Conservation (phyloP, 2,329 filamentous ascomycete species). For the Leptographium flavum region DNA sequence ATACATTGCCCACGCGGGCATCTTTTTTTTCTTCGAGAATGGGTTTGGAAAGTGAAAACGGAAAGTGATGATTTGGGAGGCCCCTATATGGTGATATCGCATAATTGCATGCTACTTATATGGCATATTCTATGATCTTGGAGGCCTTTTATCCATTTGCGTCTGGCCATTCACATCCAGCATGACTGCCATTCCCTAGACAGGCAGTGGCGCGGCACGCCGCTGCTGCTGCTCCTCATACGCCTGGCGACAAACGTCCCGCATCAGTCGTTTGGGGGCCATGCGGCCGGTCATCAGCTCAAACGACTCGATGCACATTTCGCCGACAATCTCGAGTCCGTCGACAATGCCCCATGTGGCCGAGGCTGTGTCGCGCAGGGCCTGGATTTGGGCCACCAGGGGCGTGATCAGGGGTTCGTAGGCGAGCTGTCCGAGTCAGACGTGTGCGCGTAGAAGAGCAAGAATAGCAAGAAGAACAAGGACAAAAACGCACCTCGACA, state of each 20-base stretch:
- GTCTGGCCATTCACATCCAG: neutral
- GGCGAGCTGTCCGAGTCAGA: too few relatives aligned
- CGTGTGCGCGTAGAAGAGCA: neutral
- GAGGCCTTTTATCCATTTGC: too few relatives aligned
- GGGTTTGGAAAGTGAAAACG: too few relatives aligned
- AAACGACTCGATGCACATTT: conserved; percentile 65
- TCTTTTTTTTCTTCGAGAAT: too few relatives aligned
- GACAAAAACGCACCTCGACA: conserved; percentile 33
- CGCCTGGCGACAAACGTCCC: conserved; percentile 34
- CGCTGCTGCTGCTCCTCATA: conserved; percentile 23
- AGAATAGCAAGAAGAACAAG: conserved; percentile 1
- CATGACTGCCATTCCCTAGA: neutral
- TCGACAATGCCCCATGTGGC: conserved; percentile 58
- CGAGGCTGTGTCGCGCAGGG: conserved; percentile 29
- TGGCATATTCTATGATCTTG: too few relatives aligned
- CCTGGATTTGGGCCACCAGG: conserved; percentile 50
- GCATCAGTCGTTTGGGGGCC: conserved; percentile 56
- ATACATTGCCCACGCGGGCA: too few relatives aligned
- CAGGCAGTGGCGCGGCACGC: neutral
- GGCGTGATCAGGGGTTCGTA: conserved; percentile 60
- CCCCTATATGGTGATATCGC: too few relatives aligned
- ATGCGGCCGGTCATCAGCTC: conserved; percentile 61
- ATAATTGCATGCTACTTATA: too few relatives aligned
- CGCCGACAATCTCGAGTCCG: conserved; percentile 56
- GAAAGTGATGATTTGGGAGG: too few relatives aligned